Base-by-base conservation (phyloP, 257 asterid genomes). In the Hygrophila difformis region DNA sequence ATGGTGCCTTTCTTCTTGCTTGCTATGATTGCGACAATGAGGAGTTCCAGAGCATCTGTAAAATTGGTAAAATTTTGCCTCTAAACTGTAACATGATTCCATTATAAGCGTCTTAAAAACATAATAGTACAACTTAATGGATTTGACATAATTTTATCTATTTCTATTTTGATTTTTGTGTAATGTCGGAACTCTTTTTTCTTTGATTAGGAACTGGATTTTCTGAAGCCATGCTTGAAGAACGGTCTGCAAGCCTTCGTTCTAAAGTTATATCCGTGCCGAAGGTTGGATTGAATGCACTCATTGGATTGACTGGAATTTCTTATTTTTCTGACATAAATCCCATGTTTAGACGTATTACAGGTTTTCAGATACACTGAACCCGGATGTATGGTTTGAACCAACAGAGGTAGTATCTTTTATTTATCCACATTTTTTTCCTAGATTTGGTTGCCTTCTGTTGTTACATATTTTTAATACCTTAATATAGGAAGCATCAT, bases 351-450 rank as follows among this genome's bases (percentile, higher is more conserved):
- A 91, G 94, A 61, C 95, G 47, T 91, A 80, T 67, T 91, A 76
- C 68, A 81, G 95, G 66, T 80, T 72, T 64, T 62, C 87, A 3
- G 99, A 83, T 52, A 60, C 75, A 42, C 48, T 73, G 54, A 69
- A 65, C 56, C 99, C 99, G 40, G 99, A 91, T 76, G 94, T 91
- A 39, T 91, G 99, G 99, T 91, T 86, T 66, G 99, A 91, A 64
- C 85, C 97, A 20, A 68, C 79, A 15, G 89, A 86, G 97, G 99
- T 91, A 82, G 49, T 37, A 51, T 36, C 44, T 63, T 53, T 9
- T 24, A 36, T 22, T 9, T 12, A 1, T 49, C 9, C 43, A 15
- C 11, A 23, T 60, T n/a, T n/a, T n/a, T n/a, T n/a, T 57, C 34
- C 53, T 15, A 14, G 12, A 20, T 18, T 13, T 38, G 13, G 18